phyloP scores from a whole-genome alignment of 176 grass and related monocot species.

The Carex littledalei region DNA sequence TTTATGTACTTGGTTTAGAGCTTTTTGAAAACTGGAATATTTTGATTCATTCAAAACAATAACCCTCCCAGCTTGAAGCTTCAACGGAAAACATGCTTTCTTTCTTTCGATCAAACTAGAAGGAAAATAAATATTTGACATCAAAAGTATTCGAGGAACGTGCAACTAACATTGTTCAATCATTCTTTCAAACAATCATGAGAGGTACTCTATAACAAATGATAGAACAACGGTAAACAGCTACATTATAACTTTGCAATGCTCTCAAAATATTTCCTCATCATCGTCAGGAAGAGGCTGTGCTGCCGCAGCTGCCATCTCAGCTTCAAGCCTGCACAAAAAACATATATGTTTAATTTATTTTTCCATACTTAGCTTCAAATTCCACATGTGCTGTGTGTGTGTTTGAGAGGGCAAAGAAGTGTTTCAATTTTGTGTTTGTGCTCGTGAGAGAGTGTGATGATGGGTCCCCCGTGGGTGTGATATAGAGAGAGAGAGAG shows the following conservation, averaged over 20 bases:
- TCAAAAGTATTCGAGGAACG: not conserved
- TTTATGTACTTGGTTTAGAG: not conserved
- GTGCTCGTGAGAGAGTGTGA: constrained; percentile 18
- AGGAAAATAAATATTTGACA: not conserved
- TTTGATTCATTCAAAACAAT: not conserved
- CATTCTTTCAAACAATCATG: not conserved
- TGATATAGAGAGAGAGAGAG: not conserved
- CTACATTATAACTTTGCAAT: not conserved
- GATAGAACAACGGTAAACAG: not conserved
- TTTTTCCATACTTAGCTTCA: not conserved
- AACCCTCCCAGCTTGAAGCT: not conserved
- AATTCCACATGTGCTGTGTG: not conserved
- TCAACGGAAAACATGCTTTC: not conserved
- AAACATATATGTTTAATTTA: not conserved
- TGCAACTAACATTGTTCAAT: constrained; percentile 5
- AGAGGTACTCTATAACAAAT: not conserved
- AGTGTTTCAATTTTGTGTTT: not conserved
- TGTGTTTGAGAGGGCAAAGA: not conserved
- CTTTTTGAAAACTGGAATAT: not conserved
- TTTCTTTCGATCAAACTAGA: not conserved
- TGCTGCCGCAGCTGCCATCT: constrained; percentile 22
- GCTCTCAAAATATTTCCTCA: constrained; percentile 23
- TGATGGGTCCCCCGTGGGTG: not conserved
- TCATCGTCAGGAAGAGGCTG: constrained; percentile 36
- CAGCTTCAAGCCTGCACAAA: constrained; percentile 20